These are phyloP conservation scores for Ceratocystis huliohia DNA, from an alignment of 2,329 filamentous ascomycete genomes.

Conservation along the genomic window DNA sequence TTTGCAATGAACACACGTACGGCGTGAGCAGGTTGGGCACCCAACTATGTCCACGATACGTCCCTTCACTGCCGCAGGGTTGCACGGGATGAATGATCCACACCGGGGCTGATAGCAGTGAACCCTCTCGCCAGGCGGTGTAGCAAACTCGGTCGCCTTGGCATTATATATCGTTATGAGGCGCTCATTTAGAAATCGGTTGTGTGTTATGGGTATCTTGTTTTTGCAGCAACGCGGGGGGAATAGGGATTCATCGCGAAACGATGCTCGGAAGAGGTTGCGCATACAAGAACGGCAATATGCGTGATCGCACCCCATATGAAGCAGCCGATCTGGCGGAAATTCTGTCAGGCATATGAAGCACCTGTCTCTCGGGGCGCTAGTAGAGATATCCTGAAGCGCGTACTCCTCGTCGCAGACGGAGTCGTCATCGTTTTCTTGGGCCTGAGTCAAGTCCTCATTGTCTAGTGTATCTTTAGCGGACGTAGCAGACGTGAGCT, in stretches of 20 bases:
- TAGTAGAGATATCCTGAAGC: not conserved
- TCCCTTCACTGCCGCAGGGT: not conserved
- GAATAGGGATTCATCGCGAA: constrained; percentile 40
- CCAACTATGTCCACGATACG: not conserved
- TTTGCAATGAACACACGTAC: constrained; percentile 43
- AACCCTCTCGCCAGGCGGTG: constrained; percentile 30
- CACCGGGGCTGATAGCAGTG: constrained; percentile 39
- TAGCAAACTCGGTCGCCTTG: constrained; percentile 39
- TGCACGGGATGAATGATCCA: constrained; percentile 34
- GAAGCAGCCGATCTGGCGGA: not conserved
- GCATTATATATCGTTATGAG: constrained; percentile 30
- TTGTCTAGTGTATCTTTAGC: not conserved
- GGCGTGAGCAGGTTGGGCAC: constrained; percentile 30
- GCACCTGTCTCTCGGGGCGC: not conserved
- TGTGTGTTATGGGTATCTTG: constrained; percentile 30
- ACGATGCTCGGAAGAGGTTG: constrained; percentile 33
- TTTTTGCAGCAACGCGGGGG: constrained; percentile 42
- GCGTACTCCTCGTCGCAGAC: not conserved
- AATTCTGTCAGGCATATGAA: not conserved
- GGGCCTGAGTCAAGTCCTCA: not conserved
- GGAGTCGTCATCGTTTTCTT: not conserved
- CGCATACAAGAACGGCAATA: constrained; percentile 41
- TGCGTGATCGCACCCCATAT: constrained; percentile 31
- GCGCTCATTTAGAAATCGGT: constrained; percentile 28
- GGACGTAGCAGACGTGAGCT: not conserved